Percentiles rank a stretch among this genome's conserved stretches.
Conservation (phyloP, 345 rosid species). For the Acer saccharum region DNA sequence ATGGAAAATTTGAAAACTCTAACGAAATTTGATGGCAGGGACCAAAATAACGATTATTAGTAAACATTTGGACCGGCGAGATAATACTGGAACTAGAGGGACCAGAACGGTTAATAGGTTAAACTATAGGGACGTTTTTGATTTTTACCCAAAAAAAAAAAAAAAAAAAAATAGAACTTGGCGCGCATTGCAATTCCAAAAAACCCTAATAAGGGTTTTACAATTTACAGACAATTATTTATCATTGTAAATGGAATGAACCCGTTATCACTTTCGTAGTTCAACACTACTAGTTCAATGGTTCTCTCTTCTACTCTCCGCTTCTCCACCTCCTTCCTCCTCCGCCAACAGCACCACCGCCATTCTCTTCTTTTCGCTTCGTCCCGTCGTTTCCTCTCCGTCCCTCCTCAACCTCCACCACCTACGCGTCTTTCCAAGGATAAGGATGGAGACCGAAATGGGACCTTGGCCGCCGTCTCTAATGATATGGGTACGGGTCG, state of each 20-base stretch:
- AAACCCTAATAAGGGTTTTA: not conserved
- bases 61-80: too few species aligned
- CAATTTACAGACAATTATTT: not conserved
- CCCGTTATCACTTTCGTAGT: constrained; percentile 28
- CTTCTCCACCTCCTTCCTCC: constrained; percentile 58
- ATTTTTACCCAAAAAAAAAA: too few species aligned
- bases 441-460: constrained; percentile 35
- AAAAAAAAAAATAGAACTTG: not conserved
- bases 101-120: too few species aligned
- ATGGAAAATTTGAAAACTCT: too few species aligned
- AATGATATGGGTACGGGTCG: constrained; percentile 32
- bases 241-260: constrained; percentile 37
- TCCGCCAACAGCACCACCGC: constrained; percentile 35
- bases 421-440: constrained; percentile 28
- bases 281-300: constrained; percentile 45
- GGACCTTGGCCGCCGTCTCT: constrained; percentile 37
- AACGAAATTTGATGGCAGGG: too few species aligned
- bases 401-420: constrained; percentile 21
- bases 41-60: too few species aligned
- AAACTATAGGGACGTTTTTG: too few species aligned
- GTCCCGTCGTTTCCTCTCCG: constrained; percentile 43
- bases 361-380: constrained; percentile 25
- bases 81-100: too few species aligned
- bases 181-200: not conserved
- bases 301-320: constrained; percentile 71